Conservation (phyloP, 2,329 filamentous ascomycete species). For the Blumeriella jaapii region DNA sequence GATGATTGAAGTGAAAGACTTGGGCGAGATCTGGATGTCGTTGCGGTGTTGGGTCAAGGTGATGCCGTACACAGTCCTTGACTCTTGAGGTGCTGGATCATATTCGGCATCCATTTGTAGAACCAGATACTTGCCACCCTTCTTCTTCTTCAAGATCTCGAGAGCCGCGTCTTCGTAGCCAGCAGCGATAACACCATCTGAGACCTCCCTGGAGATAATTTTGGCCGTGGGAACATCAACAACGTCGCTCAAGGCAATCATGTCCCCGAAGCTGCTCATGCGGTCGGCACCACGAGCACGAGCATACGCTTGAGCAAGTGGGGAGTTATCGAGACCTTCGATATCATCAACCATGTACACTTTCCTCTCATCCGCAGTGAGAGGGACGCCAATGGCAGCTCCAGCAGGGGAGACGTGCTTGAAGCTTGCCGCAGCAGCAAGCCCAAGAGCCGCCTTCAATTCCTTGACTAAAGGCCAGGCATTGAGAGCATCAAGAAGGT, state of each 20-base stretch:
- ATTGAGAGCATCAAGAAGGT: slow-evolving; percentile 90
- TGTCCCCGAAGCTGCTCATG: slow-evolving; percentile 97
- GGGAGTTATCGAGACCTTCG: slow-evolving; percentile 72
- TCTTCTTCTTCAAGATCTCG: slow-evolving; percentile 93
- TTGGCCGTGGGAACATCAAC: slow-evolving; percentile 90
- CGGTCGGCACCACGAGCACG: slow-evolving; percentile 91
- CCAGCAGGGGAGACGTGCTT: slow-evolving; percentile 98
- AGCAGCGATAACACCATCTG: slow-evolving; percentile 89
- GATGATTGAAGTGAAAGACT: slow-evolving; percentile 76
- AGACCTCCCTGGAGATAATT: slow-evolving; percentile 97
- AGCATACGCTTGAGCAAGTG: slow-evolving; percentile 87
- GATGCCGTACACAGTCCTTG: slow-evolving; percentile 81
- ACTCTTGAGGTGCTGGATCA: slow-evolving; percentile 62
- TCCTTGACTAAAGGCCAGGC: slow-evolving; percentile 97
- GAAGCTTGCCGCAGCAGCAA: slow-evolving; percentile 91
- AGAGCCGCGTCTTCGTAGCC: slow-evolving; percentile 77
- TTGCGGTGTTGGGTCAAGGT: slow-evolving; percentile 86
- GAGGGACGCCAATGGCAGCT: slow-evolving; percentile 81
- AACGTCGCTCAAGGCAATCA: slow-evolving; percentile 84
- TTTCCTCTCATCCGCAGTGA: slow-evolving; percentile 81
- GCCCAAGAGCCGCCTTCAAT: slow-evolving; percentile 75
- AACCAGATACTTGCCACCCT: slow-evolving; percentile 92
- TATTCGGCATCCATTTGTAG: slow-evolving; percentile 89
- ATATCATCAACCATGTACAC: slow-evolving; percentile 99
- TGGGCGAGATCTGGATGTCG: slow-evolving; percentile 73